Evolutionary conservation across 2,329 filamentous ascomycete species (phyloP).

Genomic region (Onygena corvina): DNA sequence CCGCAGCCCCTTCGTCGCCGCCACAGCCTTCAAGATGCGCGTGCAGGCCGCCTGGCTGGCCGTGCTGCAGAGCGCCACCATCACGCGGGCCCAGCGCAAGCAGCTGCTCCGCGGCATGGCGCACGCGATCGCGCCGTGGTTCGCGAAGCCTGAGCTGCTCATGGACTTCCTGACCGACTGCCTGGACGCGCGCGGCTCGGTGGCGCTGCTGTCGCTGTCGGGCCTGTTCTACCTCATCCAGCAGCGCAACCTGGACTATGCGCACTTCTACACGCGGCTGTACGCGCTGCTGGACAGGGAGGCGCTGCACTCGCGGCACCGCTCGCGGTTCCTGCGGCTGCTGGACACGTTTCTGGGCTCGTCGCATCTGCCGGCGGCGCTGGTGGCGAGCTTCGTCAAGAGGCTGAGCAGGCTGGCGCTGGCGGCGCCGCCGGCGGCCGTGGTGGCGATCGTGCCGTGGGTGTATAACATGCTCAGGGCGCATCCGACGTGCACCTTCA

Average conservation of each 20-base stretch:
- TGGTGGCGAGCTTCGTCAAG: constrained; percentile 95
- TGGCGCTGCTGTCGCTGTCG: constrained; percentile 74
- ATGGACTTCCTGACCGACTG: constrained; percentile 96
- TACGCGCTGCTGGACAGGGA: constrained; percentile 82
- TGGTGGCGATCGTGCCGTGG: constrained; percentile 83
- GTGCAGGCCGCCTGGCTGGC: constrained; percentile 81
- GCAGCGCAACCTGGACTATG: constrained; percentile 89
- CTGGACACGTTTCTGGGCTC: constrained; percentile 83
- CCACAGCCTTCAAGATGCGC: constrained; percentile 60
- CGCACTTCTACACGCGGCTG: constrained; percentile 82
- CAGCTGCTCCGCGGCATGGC: constrained; percentile 62
- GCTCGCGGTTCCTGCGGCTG: constrained; percentile 83
- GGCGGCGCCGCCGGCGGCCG: constrained; percentile 77
- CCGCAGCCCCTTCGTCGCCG: constrained; percentile 52
- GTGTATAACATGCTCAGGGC: constrained; percentile 87
- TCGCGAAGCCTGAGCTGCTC: constrained; percentile 72
- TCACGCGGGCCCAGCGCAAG: constrained; percentile 64
- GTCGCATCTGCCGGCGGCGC: constrained; percentile 76
- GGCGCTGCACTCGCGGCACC: constrained; percentile 84
- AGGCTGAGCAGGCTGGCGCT: constrained; percentile 72
- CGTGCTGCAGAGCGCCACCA: constrained; percentile 53
- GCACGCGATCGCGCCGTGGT: constrained; percentile 74
- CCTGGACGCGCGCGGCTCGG: constrained; percentile 75
- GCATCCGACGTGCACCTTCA: constrained; percentile 85
- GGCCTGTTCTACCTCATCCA: constrained; percentile 93